Evolutionary conservation across 2,329 filamentous ascomycete genomes (phyloP), one percentile per base, ranked within the genome.

Genomic region (Hypoxylon sp.): DNA sequence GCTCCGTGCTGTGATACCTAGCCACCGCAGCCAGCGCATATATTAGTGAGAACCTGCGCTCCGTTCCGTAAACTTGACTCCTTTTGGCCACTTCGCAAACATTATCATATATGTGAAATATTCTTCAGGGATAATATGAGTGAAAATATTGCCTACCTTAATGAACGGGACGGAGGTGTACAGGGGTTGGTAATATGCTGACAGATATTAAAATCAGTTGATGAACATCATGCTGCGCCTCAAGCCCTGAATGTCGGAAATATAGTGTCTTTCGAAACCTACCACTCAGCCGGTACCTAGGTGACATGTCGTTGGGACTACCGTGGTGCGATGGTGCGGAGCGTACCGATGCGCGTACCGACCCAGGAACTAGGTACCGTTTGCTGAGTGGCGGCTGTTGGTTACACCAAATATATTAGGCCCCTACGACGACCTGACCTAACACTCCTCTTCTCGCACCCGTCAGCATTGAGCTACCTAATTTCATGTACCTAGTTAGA

Each of bases 331-430:
- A 19, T 25, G 25, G 25, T 17, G n/a, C 25, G 52, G 13, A n/a
- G 38, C 38, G 38, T 17, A 43, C 14, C 9, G 25, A 30, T 21
- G 21, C 17, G 28, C 28, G 2, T 9, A 30, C 28, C 28, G 28
- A 30, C 5, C 5, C 28, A 30, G 28, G 28, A 7, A 30, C 25
- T 30, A 30, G 28, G 28, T 5, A 7, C 28, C 28, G 36, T 25
- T 45, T 55, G 17, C 14, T 25, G 30, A 55, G 14, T 25, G 43
- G 43, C 23, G 25, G 25, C n/a, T 10, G 25, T 34, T 46, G 28
- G 53, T 56, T 23, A 34, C 38, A 56, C 38, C 25, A 19, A 32
- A 25, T 45, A 17, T 11, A 46, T 46, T 43, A 14, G 34, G 23
- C 30, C 46, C 38, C 17, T 30, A 46, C 38, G 14, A n/a, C n/a